phyloP scores from a whole-genome alignment of 441 rosid species.

The Omphalea diandra region DNA sequence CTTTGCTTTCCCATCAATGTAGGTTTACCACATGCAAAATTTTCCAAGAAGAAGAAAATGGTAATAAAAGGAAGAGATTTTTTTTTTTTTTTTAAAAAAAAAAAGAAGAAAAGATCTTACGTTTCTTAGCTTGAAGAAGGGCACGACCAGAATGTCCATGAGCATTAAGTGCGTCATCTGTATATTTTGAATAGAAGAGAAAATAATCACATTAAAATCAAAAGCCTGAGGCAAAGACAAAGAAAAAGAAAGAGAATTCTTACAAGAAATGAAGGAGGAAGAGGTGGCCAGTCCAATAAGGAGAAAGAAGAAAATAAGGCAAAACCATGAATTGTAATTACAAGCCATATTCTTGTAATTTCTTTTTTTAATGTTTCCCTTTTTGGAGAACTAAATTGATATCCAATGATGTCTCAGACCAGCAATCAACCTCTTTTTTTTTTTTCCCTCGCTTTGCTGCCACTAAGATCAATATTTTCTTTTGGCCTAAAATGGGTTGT shows the following conservation, averaged over 20 bases:
- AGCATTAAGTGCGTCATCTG: conserved; percentile 48
- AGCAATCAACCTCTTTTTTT: conserved; percentile 11
- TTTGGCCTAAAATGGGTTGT: neutral
- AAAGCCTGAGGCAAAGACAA: neutral
- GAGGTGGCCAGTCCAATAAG: conserved; percentile 33
- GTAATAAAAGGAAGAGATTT: neutral
- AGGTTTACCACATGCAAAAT: too few species aligned
- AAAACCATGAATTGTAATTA: conserved; percentile 14
- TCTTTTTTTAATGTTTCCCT: neutral
- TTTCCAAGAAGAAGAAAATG: neutral
- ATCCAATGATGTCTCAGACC: conserved; percentile 17
- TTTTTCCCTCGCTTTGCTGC: too few species aligned
- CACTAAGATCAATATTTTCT: neutral
- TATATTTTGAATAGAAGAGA: conserved; percentile 11
- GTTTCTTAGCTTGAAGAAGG: conserved; percentile 55
- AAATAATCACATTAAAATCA: neutral
- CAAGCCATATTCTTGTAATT: conserved; percentile 21
- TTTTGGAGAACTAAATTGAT: conserved; percentile 36
- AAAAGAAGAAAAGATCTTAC: conserved; percentile 26
- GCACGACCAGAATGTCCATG: conserved; percentile 40
- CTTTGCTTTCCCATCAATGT: too few species aligned
- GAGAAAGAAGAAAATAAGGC: conserved; percentile 30
- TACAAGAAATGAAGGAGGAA: conserved; percentile 44
- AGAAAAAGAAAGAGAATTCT: conserved; percentile 18
- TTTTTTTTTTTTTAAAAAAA: too few species aligned